Conservation (phyloP, 2,329 filamentous ascomycete species). For the Cladosporium sp. region DNA sequence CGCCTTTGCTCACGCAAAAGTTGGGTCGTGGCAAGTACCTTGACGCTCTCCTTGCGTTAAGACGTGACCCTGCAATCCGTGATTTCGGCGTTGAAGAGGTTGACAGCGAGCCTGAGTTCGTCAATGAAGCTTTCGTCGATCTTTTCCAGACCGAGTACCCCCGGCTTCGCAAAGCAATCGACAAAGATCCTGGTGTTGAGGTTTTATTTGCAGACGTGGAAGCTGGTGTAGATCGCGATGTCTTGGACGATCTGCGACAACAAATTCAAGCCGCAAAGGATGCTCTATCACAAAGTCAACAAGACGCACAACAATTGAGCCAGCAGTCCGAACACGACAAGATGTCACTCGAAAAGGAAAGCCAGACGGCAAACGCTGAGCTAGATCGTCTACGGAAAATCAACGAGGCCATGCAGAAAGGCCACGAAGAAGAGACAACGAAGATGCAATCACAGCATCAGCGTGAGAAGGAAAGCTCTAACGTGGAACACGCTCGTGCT, state of each 20-base stretch:
- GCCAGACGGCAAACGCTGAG: constrained; percentile 39
- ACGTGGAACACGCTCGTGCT: constrained; percentile 32
- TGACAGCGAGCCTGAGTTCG: constrained; percentile 21
- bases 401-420: constrained; percentile 65
- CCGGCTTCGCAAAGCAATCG: constrained; percentile 75
- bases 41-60: constrained; percentile 70
- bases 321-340: constrained; percentile 50
- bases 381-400: constrained; percentile 55
- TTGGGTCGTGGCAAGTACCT: constrained; percentile 85
- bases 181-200: constrained; percentile 84
- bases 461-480: constrained; percentile 23
- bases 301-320: constrained; percentile 50
- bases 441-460: constrained; percentile 47
- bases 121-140: constrained; percentile 76
- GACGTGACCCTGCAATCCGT: constrained; percentile 71
- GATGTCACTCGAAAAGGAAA: constrained; percentile 44
- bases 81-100: constrained; percentile 70
- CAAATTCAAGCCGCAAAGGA: constrained; percentile 71
- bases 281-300: constrained; percentile 53
- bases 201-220: constrained; percentile 75
- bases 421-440: constrained; percentile 55
- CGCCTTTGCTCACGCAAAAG: constrained; percentile 69
- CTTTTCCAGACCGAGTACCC: constrained; percentile 97
- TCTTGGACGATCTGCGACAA: constrained; percentile 77
- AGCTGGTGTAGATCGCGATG: constrained; percentile 86